A percentile compares a stretch with the other conserved stretches of the same genome.
Conservation (phyloP, 768 basidiomycete genomes). For the Agrocybe chaxingu region DNA sequence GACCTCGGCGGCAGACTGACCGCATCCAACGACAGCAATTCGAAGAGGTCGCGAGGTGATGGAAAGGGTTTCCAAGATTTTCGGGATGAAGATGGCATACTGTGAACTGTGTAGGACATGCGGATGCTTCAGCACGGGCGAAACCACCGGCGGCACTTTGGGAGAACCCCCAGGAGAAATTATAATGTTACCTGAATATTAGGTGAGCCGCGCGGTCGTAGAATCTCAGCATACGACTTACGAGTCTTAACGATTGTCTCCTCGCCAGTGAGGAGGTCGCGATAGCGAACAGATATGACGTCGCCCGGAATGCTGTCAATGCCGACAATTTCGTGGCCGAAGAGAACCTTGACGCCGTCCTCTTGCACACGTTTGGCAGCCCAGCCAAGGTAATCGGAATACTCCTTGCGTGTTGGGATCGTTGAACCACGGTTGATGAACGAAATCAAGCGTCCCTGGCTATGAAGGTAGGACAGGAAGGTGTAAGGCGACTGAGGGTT, state of each 20-base stretch:
- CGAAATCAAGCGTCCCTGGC: constrained; percentile 41
- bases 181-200: constrained; percentile 38
- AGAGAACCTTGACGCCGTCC: constrained; percentile 40
- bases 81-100: constrained; percentile 35
- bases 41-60: constrained; percentile 26
- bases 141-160: constrained; percentile 35
- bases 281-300: constrained; percentile 36
- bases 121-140: constrained; percentile 27
- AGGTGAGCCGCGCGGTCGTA: neutral
- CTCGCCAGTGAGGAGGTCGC: constrained; percentile 31
- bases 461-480: constrained; percentile 52
- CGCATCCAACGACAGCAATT: constrained; percentile 44
- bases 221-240: constrained; percentile 19
- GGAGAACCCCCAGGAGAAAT: constrained; percentile 50
- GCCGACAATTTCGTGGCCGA: constrained; percentile 43
- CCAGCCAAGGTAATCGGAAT: constrained; percentile 53
- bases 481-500: constrained; percentile 48
- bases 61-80: constrained; percentile 28
- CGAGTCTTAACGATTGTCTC: constrained; percentile 32
- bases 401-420: constrained; percentile 50
- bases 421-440: constrained; percentile 54
- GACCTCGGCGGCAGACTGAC: constrained; percentile 48
- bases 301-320: constrained; percentile 29
- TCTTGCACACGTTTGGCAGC: constrained; percentile 42
- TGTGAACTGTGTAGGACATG: constrained; percentile 42